These are phyloP conservation scores for Zopfia rhizophila DNA, from an alignment of 2,329 filamentous ascomycete genomes.

Conservation along the genomic window DNA sequence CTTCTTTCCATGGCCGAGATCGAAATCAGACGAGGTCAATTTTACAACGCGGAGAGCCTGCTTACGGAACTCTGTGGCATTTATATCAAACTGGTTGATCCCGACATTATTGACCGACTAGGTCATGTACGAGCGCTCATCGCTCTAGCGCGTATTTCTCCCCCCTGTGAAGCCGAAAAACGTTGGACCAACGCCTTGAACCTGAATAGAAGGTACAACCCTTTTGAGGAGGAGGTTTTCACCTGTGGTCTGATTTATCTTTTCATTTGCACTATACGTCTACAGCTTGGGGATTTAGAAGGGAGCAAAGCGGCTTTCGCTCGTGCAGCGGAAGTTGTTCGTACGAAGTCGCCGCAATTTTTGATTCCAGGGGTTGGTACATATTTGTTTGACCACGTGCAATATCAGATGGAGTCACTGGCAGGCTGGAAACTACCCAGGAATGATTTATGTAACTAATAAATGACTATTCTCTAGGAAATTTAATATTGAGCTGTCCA, in stretches of 20 bases:
- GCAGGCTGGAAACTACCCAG: constrained; percentile 2
- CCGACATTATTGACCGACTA: constrained; percentile 6
- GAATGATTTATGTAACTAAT: too few species aligned
- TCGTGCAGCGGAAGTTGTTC: constrained; percentile 2
- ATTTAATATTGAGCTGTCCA: too few species aligned
- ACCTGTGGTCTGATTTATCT: constrained; percentile 8
- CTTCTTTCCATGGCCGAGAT: constrained; percentile 14
- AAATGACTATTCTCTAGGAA: too few species aligned
- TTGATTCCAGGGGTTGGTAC: constrained; percentile 5
- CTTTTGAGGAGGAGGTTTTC: constrained; percentile 8
- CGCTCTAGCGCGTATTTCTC: constrained; percentile 3
- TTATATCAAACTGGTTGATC: constrained; percentile 9
- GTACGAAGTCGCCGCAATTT: constrained; percentile 2
- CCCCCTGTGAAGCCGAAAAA: constrained; percentile 3
- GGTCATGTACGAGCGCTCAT: constrained; percentile 9
- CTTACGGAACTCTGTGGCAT: constrained; percentile 6
- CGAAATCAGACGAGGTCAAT: constrained; percentile 9
- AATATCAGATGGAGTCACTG: constrained; percentile 2
- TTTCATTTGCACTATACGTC: constrained; percentile 4
- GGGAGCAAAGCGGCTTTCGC: constrained; percentile 4
- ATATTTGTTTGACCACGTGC: constrained; percentile 6
- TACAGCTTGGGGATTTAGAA: constrained; percentile 1
- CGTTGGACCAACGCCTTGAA: constrained; percentile 1
- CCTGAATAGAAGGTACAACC: constrained; percentile 4
- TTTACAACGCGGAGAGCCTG: constrained; percentile 2